Conservation (phyloP, 805 yeast species). For the Saturnispora silvae region DNA sequence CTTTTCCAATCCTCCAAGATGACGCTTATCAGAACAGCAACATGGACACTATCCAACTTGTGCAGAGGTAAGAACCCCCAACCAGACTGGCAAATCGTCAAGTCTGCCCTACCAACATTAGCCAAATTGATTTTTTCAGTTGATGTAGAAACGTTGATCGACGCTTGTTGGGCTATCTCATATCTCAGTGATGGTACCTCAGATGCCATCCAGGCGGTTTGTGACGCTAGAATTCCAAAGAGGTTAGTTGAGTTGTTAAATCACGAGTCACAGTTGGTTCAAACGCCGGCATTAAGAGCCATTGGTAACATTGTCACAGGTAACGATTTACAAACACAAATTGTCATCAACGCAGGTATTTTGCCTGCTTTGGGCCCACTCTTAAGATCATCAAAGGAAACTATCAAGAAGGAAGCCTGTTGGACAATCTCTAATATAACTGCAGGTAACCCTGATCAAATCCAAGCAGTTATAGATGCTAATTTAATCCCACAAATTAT, state of each 20-base stretch:
- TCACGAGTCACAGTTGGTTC: constrained; percentile 76
- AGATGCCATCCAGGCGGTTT: constrained; percentile 91
- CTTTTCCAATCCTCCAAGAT: constrained; percentile 74
- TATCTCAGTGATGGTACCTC: constrained; percentile 88
- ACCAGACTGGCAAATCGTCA: constrained; percentile 88
- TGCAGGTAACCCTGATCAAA: constrained; percentile 92
- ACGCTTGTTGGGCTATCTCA: constrained; percentile 98
- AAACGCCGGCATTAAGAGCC: constrained; percentile 95
- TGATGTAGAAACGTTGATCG: constrained; percentile 89
- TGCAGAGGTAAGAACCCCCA: constrained; percentile 96
- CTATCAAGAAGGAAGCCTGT: constrained; percentile 93
- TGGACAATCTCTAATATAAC: constrained; percentile 98
- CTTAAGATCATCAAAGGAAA: constrained; percentile 76
- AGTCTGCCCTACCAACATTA: constrained; percentile 80
- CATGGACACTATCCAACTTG: constrained; percentile 94
- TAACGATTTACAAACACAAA: constrained; percentile 90
- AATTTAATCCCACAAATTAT: constrained; percentile 89
- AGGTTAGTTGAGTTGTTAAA: constrained; percentile 84
- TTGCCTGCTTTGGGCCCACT: constrained; percentile 74
- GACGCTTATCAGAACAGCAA: constrained; percentile 89
- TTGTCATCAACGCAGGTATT: constrained; percentile 87
- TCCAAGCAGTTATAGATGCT: constrained; percentile 92
- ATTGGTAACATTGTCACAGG: constrained; percentile 98
- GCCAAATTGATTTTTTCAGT: constrained; percentile 83
- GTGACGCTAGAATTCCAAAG: constrained; percentile 91